Evolutionary conservation across 768 basidiomycete genomes (phyloP), one percentile per base, ranked within the genome.

Genomic region (Sarcodon aspratus): DNA sequence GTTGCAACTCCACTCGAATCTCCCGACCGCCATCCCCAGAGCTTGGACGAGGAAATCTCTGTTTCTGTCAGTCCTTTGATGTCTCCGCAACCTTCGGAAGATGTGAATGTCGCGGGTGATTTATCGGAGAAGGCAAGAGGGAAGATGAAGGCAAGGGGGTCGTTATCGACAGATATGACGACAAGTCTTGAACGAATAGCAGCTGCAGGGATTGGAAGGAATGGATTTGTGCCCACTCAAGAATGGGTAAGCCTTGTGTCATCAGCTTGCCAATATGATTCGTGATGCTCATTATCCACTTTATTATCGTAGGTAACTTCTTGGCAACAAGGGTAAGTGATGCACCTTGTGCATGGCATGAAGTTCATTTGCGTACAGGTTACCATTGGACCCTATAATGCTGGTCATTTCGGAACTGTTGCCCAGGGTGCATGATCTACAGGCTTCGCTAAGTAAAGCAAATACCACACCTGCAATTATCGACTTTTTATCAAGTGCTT

Each of bases 171-270:
- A 46, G 69, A 70, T 50, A 70, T 66, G 50, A 73, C 72, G 45
- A 68, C 65, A 36, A 75, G 76, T 48, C 59, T 83, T 44, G 85
- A 90, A 50, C 75, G 78, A 32, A 65, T 79, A 18, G 79, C 84
- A n/a, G 72, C 76, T 32, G 70, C 71, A 13, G 82, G 80, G 10
- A 76, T 94, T 13, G 92, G 92, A 31, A 74, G 85, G 55, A 94
- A 91, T 62, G 90, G 92, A 3, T 99, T 97, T 64, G 72, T 94
- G 7, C 93, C 96, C 9, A 96, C 92, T 3, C 90, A 96, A 62
- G 91, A 92, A 78, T 99, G 96, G 95, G 92, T 91, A 54, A 48
- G 74, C 58, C n/a, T 1, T 27, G 21, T 27, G 21, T 27, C 21
- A 27, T 27, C 21, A 27, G 21, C n/a, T 37, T 50, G 18, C 48